phyloP scores from a whole-genome alignment of 805 yeast genomes.

The Saturnispora halmiae region DNA sequence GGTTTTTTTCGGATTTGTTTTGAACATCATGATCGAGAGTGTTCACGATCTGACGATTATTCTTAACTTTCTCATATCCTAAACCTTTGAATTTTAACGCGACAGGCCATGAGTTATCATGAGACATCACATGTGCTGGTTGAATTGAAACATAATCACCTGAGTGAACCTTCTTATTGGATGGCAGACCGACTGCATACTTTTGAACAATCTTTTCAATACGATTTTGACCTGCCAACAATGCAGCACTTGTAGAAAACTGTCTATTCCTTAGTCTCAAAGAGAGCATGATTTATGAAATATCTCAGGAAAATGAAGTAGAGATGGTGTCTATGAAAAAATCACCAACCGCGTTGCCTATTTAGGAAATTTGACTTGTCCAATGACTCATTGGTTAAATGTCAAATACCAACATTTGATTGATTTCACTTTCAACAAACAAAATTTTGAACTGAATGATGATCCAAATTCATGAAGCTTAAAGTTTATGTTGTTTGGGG shows the following conservation, averaged over 20 bases:
- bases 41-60: slow-evolving; percentile 87
- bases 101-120: slow-evolving; percentile 99
- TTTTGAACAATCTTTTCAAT: slow-evolving; percentile 94
- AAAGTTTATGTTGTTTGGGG: too few species aligned
- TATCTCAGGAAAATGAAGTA: background rate
- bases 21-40: slow-evolving; percentile 98
- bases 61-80: slow-evolving; percentile 77
- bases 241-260: slow-evolving; percentile 2
- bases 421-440: too few species aligned
- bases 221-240: slow-evolving; percentile 59
- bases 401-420: too few species aligned
- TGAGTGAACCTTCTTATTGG: slow-evolving; percentile 65
- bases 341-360: slow-evolving; percentile 9
- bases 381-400: slow-evolving; percentile 9
- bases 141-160: slow-evolving; percentile 93
- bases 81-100: slow-evolving; percentile 93
- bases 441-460: too few species aligned
- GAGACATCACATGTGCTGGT: slow-evolving; percentile 99
- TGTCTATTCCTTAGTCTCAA: background rate
- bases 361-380: slow-evolving; percentile 6
- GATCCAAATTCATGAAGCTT: too few species aligned
- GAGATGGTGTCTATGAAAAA: background rate
- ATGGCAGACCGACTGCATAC: slow-evolving; percentile 78
- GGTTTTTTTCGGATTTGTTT: slow-evolving; percentile 79
- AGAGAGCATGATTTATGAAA: slow-evolving; percentile 1